These are phyloP conservation scores for Cercospora beticola DNA, from an alignment of 2,329 filamentous ascomycete genomes.

Conservation along the genomic window DNA sequence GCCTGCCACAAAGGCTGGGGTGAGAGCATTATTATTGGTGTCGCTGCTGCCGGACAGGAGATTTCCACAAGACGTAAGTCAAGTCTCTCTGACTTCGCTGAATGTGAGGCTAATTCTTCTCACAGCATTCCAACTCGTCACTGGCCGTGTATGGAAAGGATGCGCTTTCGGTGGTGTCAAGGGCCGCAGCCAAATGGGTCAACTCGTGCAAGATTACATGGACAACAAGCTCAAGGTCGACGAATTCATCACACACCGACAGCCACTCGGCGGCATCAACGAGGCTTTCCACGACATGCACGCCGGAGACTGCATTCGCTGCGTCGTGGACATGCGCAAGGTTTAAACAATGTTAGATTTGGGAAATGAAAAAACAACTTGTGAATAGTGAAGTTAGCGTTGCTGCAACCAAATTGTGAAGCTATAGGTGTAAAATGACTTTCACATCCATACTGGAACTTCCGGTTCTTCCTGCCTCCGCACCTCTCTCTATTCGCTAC, in stretches of 20 bases:
- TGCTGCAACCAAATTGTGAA: constrained; percentile 4
- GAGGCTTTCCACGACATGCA: constrained; percentile 91
- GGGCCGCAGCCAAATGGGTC: constrained; percentile 86
- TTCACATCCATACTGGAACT: background rate
- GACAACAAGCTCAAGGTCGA: constrained; percentile 91
- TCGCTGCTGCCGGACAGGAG: constrained; percentile 93
- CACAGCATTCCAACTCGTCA: constrained; percentile 94
- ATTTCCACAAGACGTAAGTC: constrained; percentile 86
- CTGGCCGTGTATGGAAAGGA: constrained; percentile 94
- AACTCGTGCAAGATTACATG: constrained; percentile 86
- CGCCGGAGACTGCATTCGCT: constrained; percentile 92
- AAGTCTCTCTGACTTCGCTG: background rate
- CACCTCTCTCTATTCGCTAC: background rate
- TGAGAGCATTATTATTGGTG: constrained; percentile 95
- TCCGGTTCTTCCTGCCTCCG: background rate
- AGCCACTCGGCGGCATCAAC: constrained; percentile 81
- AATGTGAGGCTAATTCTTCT: constrained; percentile 15
- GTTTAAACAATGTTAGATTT: constrained; percentile 17
- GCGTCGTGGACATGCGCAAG: constrained; percentile 70
- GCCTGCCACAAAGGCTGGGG: constrained; percentile 99
- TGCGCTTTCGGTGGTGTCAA: constrained; percentile 98
- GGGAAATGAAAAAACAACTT: background rate
- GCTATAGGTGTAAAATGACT: background rate
- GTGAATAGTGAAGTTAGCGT: constrained; percentile 8
- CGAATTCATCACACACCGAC: constrained; percentile 97